Base-by-base conservation (phyloP, 106 monocot species). In the Dendrobium nobile region DNA sequence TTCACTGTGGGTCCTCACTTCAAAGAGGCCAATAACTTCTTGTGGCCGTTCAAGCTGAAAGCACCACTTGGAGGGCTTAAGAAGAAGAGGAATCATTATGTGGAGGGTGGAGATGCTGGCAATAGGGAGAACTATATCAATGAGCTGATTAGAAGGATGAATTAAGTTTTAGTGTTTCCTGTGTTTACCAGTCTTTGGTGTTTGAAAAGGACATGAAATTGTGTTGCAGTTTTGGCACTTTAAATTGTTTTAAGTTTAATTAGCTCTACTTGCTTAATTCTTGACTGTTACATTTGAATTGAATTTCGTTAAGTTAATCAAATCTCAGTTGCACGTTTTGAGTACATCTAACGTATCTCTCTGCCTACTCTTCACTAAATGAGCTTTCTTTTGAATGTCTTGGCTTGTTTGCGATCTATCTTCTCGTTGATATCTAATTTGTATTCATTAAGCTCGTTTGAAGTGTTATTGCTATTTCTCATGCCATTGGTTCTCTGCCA, bases 41-140 rank as follows among this genome's bases (percentile, higher is more conserved):
- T 87, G 67, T 87, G 87, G 87, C 87, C 87, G 20, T 87, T 87
- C 79, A 87, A 87, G 82, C 84, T 87, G 45, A 87, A 87, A 79
- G 87, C 87, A 5, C 87, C 87, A 4, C 58, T 87, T 31, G 84
- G 87, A 3, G 87, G 87, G 67, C 74, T 87, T 43, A 84, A 87
- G 56, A 88, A 88, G 83, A 88, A 88, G 81, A 85, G 88, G 54
- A 88, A 88, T 54, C 88, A 88, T 78, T 88, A 88, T 64, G 88
- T 88, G 9, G 88, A 88, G 76, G 88, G 88, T 16, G 88, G 88
- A 11, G 88, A 88, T 84, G 88, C 88, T 20, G 88, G 88, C 16
- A 88, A 88, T 73, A 77, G 88, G 16, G 88, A 88, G 75, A 75
- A 88, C 20, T 86, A 85, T 68, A 86, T 88, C 79, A 88, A 88